Conservation (phyloP, 2,329 filamentous ascomycete species). For the Fonsecaea nubica region DNA sequence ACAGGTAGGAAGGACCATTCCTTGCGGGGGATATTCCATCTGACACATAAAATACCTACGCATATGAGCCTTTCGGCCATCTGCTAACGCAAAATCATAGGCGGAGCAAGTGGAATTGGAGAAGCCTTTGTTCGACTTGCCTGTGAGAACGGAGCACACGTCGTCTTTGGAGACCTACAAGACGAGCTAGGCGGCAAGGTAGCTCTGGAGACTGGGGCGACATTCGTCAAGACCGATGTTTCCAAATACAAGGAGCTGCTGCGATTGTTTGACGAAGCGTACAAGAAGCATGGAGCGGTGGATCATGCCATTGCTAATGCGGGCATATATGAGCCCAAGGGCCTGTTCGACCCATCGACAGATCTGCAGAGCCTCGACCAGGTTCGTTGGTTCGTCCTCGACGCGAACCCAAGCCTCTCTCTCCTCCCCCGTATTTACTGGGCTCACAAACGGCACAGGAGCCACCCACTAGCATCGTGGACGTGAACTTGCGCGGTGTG, state of each 20-base stretch:
- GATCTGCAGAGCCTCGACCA: too few species aligned
- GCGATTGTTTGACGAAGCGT: background rate
- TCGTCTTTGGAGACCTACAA: constrained; percentile 4
- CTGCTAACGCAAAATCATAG: too few species aligned
- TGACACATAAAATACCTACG: too few species aligned
- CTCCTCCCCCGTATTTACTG: too few species aligned
- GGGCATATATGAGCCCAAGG: background rate
- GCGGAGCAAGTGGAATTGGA: background rate
- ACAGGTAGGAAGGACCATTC: too few species aligned
- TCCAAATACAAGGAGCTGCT: background rate
- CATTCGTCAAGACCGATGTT: background rate
- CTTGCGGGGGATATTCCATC: too few species aligned
- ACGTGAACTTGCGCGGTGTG: too few species aligned
- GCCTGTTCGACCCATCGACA: background rate
- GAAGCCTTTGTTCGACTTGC: background rate
- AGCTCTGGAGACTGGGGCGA: background rate
- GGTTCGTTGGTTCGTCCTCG: too few species aligned
- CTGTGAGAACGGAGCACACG: background rate
- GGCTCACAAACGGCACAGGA: too few species aligned
- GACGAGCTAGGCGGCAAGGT: background rate
- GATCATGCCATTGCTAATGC: constrained; percentile 7
- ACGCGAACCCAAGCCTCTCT: too few species aligned
- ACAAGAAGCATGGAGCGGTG: background rate
- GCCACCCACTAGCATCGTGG: too few species aligned
- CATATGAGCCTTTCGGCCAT: too few species aligned